Conservation (phyloP, 306 rosid genomes). For the Ammopiptanthus mongolicus region DNA sequence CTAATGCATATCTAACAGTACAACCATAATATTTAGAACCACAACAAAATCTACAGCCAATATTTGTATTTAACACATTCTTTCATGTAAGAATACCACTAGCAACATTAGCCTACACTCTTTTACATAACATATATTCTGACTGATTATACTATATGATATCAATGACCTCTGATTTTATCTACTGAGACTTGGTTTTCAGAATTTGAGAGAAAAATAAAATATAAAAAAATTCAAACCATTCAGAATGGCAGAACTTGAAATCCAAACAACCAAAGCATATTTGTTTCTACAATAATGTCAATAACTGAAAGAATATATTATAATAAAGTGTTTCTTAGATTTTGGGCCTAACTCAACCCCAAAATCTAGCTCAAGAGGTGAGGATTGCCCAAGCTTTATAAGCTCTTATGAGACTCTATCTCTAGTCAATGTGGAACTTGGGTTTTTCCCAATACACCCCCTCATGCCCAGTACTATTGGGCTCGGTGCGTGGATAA, state of each 20-base stretch:
- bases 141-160: neutral
- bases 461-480: too few relatives aligned
- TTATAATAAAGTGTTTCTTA: neutral
- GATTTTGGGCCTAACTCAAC: too few relatives aligned
- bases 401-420: too few relatives aligned
- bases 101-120: neutral
- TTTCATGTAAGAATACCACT: conserved; percentile 3
- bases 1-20: conserved; percentile 31
- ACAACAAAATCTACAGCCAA: neutral
- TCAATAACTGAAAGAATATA: neutral
- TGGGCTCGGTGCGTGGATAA: too few relatives aligned
- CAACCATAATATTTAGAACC: conserved; percentile 31
- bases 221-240: neutral
- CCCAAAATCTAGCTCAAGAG: too few relatives aligned
- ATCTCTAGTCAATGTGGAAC: too few relatives aligned
- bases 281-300: neutral
- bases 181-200: neutral
- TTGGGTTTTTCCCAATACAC: too few relatives aligned
- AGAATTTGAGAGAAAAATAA: neutral
- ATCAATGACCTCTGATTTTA: neutral
- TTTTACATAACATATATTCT: neutral
- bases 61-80: neutral
- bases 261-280: neutral
- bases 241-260: neutral
- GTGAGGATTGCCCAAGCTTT: too few relatives aligned